Evolutionary conservation across 2,329 filamentous ascomycete species (phyloP).

Genomic region (Aspergillus sp.): DNA sequence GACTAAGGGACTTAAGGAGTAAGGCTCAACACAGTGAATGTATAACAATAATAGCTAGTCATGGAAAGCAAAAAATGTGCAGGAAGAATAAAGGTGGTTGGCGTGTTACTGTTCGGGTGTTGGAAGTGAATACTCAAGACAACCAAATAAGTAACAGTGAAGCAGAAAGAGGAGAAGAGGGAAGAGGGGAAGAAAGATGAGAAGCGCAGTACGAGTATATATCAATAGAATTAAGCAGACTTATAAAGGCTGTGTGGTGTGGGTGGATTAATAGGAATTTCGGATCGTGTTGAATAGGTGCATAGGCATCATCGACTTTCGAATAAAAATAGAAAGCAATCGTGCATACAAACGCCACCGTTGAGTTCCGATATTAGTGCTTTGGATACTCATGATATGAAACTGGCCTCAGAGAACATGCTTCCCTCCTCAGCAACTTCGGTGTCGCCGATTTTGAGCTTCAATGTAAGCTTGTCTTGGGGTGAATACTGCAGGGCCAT

Average conservation of each 20-base stretch:
- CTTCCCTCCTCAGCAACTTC: constrained; percentile 69
- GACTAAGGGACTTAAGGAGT: too few species aligned
- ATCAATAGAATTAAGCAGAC: constrained; percentile 23
- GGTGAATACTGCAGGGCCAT: constrained; percentile 56
- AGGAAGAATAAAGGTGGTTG: too few species aligned
- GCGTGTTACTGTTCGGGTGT: too few species aligned
- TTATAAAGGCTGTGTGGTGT: constrained; percentile 1
- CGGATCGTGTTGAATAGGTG: constrained; percentile 8
- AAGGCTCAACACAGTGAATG: too few species aligned
- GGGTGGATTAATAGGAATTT: constrained; percentile 12
- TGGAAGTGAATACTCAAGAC: too few species aligned
- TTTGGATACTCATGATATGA: constrained; percentile 59
- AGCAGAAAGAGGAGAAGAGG: neutral
- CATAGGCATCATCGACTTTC: constrained; percentile 11
- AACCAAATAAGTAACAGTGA: neutral
- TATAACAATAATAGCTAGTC: too few species aligned
- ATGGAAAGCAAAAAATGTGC: too few species aligned
- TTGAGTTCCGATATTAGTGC: constrained; percentile 13
- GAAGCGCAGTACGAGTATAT: neutral
- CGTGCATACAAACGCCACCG: constrained; percentile 24
- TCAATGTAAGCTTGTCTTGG: constrained; percentile 58
- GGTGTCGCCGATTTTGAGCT: constrained; percentile 75
- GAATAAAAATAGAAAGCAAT: constrained; percentile 19
- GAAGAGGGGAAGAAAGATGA: neutral
- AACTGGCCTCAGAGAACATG: constrained; percentile 87